Base-by-base conservation (phyloP, 805 yeast species). In the Candida coleopterorum region DNA sequence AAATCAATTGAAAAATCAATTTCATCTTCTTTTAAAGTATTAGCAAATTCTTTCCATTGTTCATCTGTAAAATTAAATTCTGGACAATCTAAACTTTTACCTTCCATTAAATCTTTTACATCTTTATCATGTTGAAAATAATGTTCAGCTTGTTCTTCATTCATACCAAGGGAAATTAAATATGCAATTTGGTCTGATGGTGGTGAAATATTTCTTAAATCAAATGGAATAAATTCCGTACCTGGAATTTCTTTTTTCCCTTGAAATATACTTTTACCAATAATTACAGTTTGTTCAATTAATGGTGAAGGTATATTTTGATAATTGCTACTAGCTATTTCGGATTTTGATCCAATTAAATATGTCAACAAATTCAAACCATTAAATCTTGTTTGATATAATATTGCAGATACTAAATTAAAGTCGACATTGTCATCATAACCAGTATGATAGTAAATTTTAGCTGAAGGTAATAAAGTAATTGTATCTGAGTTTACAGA, bases 281-380 rank as follows among this genome's bases (percentile, higher is more conserved):
- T 59, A 3, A 61, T 53, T 12, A 77, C 55, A 1, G 77, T 35
- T 39, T 70, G 72, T 18, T 72, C 73, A 31, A 75, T 58, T 4
- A 77, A 58, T 1, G 45, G 43, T 9, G 51, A 33, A 0, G 75
- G 70, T 23, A 68, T 47, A 20, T 56, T 62, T 8, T 12, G 16
- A 18, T 12, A 17, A 28, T 27, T 20, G 14, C 39, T 27, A 11
- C 36, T 40, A 4, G 45, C 36, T 16, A 53, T 44, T 9, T 50
- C 55, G 3, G 50, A 26, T 12, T 36, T 38, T 2, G 43, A 30
- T 4, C 49, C 57, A 12, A 74, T 48, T 2, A 70, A 40, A 5
- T 54, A 51, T 6, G 49, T 44, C 14, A 75, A 42, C 10, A 71
- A 52, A 8, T 72, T 69, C 36, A 66, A 61, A 8, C 64, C 60